Percentiles rank a stretch among this genome's conserved stretches.
These are phyloP conservation scores for Penicillium crystallinum DNA, from an alignment of 495 filamentous ascomycete genomes.

Conservation along the genomic window DNA sequence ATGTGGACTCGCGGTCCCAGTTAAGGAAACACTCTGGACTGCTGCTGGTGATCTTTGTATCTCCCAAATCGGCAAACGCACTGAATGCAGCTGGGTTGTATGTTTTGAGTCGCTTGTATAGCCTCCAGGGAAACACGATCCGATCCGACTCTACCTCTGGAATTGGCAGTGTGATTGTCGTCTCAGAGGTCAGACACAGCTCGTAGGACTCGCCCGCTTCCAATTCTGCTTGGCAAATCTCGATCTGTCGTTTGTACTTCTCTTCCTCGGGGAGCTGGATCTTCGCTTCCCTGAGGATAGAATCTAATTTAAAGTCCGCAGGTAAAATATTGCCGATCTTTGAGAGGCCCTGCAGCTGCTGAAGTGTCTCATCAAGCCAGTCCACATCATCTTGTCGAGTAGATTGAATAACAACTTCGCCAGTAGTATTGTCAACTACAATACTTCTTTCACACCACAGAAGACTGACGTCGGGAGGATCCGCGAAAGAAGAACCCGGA, in stretches of 20 bases:
- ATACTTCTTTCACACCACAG: slow-evolving; percentile 75
- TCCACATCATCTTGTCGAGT: slow-evolving; percentile 34
- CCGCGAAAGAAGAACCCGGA: slow-evolving; percentile 21
- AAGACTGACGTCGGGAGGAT: slow-evolving; percentile 68
- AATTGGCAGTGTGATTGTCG: slow-evolving; percentile 49
- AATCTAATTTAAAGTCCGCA: slow-evolving; percentile 25
- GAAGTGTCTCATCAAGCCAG: slow-evolving; percentile 37
- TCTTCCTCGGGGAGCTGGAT: slow-evolving; percentile 44
- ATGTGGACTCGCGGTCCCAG: slow-evolving; percentile 50
- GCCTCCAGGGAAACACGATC: slow-evolving; percentile 50
- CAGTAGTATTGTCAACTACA: slow-evolving; percentile 66
- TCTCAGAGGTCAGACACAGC: slow-evolving; percentile 79
- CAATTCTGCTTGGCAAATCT: slow-evolving; percentile 65
- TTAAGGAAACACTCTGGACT: slow-evolving; percentile 91
- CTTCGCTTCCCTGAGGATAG: slow-evolving; percentile 26
- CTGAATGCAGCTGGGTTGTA: slow-evolving; percentile 84
- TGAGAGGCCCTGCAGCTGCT: slow-evolving; percentile 14
- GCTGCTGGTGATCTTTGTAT: slow-evolving; percentile 67
- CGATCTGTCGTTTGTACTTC: slow-evolving; percentile 60
- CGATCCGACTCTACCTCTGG: slow-evolving; percentile 15
- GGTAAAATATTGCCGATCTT: not conserved
- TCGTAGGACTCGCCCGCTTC: slow-evolving; percentile 85
- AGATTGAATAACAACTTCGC: slow-evolving; percentile 60
- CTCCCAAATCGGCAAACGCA: slow-evolving; percentile 69
- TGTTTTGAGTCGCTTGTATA: slow-evolving; percentile 65